phyloP scores from a whole-genome alignment of 148 eudicot species.

The Bassia scoparia region DNA sequence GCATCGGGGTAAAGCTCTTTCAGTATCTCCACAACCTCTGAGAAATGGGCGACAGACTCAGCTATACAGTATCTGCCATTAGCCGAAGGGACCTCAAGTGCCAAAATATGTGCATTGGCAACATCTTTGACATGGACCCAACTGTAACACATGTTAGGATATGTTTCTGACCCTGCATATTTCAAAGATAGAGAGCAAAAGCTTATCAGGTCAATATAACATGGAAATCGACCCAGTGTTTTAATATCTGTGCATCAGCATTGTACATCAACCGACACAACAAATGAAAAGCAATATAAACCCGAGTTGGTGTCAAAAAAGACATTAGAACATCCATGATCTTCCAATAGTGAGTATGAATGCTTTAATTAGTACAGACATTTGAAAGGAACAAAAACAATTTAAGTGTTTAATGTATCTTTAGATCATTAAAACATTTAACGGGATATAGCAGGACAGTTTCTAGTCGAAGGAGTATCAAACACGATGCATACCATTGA shows the following conservation, averaged over 20 bases:
- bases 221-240: not conserved
- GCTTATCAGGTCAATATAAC: not conserved
- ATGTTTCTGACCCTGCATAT: slow-evolving; percentile 42
- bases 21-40: slow-evolving; percentile 41
- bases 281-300: too few species aligned
- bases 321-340: too few species aligned
- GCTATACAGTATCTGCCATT: slow-evolving; percentile 45
- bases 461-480: not conserved
- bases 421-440: not conserved
- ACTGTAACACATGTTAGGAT: slow-evolving; percentile 31
- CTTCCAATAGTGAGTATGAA: too few species aligned
- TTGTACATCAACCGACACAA: too few species aligned
- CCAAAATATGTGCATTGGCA: slow-evolving; percentile 50
- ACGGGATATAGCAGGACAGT: not conserved
- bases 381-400: too few species aligned
- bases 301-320: too few species aligned
- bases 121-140: slow-evolving; percentile 60
- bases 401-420: not conserved
- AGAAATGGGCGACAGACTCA: slow-evolving; percentile 40
- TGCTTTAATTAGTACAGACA: too few species aligned
- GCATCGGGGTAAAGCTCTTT: slow-evolving; percentile 47
- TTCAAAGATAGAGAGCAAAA: not conserved
- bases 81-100: slow-evolving; percentile 51
- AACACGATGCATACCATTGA: slow-evolving; percentile 27
- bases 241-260: too few species aligned